phyloP scores from a whole-genome alignment of 2,329 filamentous ascomycete genomes.

The Fusarium sp. region DNA sequence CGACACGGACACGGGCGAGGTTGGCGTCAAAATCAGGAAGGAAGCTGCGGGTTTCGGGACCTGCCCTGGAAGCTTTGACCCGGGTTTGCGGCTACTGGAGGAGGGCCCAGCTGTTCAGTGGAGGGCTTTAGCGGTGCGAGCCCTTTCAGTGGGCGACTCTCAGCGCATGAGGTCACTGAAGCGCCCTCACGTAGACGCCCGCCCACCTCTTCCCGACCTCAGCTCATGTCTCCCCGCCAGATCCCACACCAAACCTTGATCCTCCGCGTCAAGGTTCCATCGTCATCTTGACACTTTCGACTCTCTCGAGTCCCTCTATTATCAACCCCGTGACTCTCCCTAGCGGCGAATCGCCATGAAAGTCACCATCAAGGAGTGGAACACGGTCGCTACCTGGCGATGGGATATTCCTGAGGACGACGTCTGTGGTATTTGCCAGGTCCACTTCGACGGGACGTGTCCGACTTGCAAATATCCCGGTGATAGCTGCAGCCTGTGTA shows the following conservation, averaged over 20 bases:
- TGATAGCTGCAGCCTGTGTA: constrained; percentile 92
- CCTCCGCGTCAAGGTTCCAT: constrained; percentile 14
- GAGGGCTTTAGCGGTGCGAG: constrained; percentile 20
- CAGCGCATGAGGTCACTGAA: constrained; percentile 44
- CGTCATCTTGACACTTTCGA: constrained; percentile 32
- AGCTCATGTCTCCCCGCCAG: constrained; percentile 20
- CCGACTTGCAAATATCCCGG: constrained; percentile 98
- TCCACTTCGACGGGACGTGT: constrained; percentile 97
- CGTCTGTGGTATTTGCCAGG: constrained; percentile 97
- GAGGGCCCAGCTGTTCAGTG: neutral
- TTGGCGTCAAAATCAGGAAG: constrained; percentile 41
- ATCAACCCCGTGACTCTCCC: constrained; percentile 23
- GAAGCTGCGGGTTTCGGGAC: constrained; percentile 13
- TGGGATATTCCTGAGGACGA: constrained; percentile 99
- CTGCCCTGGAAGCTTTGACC: constrained; percentile 43
- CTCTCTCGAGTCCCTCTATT: neutral
- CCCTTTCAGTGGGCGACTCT: constrained; percentile 31
- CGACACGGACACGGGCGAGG: constrained; percentile 35
- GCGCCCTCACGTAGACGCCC: constrained; percentile 13
- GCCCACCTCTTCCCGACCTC: constrained; percentile 12
- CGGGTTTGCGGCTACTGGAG: constrained; percentile 2
- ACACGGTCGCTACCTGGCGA: constrained; percentile 94
- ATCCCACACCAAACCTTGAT: constrained; percentile 17
- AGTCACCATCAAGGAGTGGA: constrained; percentile 93
- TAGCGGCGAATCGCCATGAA: constrained; percentile 73